A percentile compares a stretch with the other conserved stretches of the same genome.
These are phyloP conservation scores for Ricinus communis DNA, from an alignment of 345 rosid genomes.

Conservation along the genomic window DNA sequence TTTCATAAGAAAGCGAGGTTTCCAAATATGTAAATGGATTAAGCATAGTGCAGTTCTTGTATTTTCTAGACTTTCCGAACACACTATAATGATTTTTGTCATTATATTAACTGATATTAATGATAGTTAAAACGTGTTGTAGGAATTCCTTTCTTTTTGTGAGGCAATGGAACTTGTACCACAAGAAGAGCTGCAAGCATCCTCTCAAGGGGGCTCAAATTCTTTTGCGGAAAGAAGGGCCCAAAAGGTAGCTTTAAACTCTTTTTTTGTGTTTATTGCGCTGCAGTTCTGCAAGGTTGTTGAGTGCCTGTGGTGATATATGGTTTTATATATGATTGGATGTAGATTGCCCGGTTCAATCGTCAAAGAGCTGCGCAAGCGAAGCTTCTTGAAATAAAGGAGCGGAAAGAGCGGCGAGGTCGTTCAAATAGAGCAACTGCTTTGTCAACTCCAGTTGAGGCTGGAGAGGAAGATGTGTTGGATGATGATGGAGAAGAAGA, in stretches of 20 bases:
- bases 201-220: slow-evolving; percentile 48
- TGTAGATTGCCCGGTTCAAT: slow-evolving; percentile 80
- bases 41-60: neutral
- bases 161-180: slow-evolving; percentile 87
- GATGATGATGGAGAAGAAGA: slow-evolving; percentile 99
- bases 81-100: neutral
- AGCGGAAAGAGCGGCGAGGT: slow-evolving; percentile 79
- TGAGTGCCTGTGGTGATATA: neutral
- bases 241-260: slow-evolving; percentile 51
- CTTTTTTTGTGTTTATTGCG: neutral
- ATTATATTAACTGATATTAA: slow-evolving; percentile 9
- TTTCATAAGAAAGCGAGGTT: neutral
- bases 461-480: slow-evolving; percentile 75
- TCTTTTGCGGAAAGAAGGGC: slow-evolving; percentile 73
- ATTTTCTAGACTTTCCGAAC: neutral
- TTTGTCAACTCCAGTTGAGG: slow-evolving; percentile 74
- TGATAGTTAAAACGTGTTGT: slow-evolving; percentile 16
- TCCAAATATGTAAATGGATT: neutral
- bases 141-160: slow-evolving; percentile 88
- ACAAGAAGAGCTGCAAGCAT: slow-evolving; percentile 59
- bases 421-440: slow-evolving; percentile 77
- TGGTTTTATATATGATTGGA: slow-evolving; percentile 8
- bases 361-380: slow-evolving; percentile 83
- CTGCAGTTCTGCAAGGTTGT: neutral
- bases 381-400: slow-evolving; percentile 79